Percentiles rank a stretch among this genome's conserved stretches.
phyloP scores from a whole-genome alignment of 768 basidiomycete species.

The Pulveroboletus sp. region DNA sequence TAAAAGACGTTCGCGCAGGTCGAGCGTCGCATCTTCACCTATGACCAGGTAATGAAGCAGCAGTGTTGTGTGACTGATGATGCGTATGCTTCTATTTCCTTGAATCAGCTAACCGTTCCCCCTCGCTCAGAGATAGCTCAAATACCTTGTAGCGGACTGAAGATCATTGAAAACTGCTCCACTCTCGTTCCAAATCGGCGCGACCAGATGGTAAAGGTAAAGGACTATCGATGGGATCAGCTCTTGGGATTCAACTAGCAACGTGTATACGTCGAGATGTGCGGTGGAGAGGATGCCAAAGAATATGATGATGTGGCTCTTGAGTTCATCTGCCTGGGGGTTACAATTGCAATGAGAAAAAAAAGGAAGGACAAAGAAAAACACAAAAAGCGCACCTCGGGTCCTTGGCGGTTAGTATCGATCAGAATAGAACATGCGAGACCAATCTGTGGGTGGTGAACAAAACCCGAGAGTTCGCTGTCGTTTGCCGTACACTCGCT shows the following conservation, averaged over 20 bases:
- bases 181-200: slow-evolving; percentile 65
- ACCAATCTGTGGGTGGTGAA: slow-evolving; percentile 42
- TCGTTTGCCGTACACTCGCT: slow-evolving; percentile 15
- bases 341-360: slow-evolving; percentile 3
- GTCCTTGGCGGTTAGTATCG: slow-evolving; percentile 36
- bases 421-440: slow-evolving; percentile 45
- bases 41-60: slow-evolving; percentile 64
- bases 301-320: slow-evolving; percentile 36
- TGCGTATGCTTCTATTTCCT: slow-evolving; percentile 42
- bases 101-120: background rate
- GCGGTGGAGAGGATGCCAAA: slow-evolving; percentile 37
- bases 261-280: slow-evolving; percentile 35
- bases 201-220: slow-evolving; percentile 48
- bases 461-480: slow-evolving; percentile 20
- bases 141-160: slow-evolving; percentile 26
- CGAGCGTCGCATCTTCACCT: slow-evolving; percentile 40
- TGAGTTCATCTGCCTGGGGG: slow-evolving; percentile 34
- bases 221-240: slow-evolving; percentile 63
- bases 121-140: background rate
- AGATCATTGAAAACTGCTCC: slow-evolving; percentile 37
- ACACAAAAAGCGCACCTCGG: slow-evolving; percentile 34
- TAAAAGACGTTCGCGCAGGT: slow-evolving; percentile 56
- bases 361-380: background rate
- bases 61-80: slow-evolving; percentile 48
- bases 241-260: slow-evolving; percentile 44